These are phyloP conservation scores for Colletotrichum echinochloae DNA, from an alignment of 2,329 filamentous ascomycete species.

Conservation along the genomic window DNA sequence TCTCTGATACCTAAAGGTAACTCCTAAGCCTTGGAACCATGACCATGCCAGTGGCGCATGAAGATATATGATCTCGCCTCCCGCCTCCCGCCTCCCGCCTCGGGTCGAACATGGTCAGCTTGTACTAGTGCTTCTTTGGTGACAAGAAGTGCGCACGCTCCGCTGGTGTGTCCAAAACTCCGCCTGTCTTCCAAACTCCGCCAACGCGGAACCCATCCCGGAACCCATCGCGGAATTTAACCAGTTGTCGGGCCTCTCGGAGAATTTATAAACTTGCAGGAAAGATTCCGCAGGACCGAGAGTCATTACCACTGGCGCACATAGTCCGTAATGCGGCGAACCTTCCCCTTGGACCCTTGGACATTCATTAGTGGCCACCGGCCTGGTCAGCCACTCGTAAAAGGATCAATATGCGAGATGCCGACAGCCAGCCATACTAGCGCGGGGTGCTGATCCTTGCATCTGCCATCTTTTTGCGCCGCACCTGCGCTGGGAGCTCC, in stretches of 20 bases:
- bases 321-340: background rate
- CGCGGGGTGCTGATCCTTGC: slow-evolving; percentile 16
- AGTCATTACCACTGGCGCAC: background rate
- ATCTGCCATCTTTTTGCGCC: slow-evolving; percentile 1
- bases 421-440: background rate
- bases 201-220: background rate
- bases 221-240: background rate
- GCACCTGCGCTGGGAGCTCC: background rate
- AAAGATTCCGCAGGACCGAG: background rate
- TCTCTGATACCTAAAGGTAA: background rate
- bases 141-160: background rate
- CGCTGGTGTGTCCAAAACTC: background rate
- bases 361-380: too few relatives aligned
- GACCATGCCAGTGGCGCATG: background rate
- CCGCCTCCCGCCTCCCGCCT: background rate
- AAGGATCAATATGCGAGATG: background rate
- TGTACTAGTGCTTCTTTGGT: background rate
- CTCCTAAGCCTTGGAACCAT: background rate
- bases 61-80: background rate
- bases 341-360: background rate
- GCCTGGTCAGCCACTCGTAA: background rate
- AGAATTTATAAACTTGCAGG: background rate
- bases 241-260: background rate
- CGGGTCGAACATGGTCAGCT: background rate
- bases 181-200: background rate